phyloP scores from a whole-genome alignment of 2,329 filamentous ascomycete species.

The Diaporthe nobilis region DNA sequence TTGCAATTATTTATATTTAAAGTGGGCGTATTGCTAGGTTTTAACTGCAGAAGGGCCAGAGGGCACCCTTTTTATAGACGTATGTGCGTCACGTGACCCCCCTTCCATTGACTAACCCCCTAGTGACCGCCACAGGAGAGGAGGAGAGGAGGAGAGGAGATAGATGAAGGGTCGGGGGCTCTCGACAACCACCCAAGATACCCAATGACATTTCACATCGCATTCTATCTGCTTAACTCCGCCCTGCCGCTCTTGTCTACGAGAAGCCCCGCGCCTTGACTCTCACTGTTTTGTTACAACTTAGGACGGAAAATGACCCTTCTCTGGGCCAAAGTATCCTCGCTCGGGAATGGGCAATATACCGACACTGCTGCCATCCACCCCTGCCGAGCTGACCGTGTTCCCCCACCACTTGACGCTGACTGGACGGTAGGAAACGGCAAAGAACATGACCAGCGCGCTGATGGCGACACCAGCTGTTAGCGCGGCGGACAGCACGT shows the following conservation, averaged over 20 bases:
- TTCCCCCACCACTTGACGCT: constrained; percentile 58
- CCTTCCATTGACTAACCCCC: too few relatives aligned
- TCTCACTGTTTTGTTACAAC: not conserved
- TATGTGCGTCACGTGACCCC: too few relatives aligned
- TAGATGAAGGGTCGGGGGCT: too few relatives aligned
- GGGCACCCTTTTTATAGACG: too few relatives aligned
- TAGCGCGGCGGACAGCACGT: constrained; percentile 55
- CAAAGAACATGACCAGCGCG: constrained; percentile 57
- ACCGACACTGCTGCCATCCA: constrained; percentile 43
- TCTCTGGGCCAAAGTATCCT: constrained; percentile 45
- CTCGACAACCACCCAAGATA: constrained; percentile 3
- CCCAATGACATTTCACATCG: not conserved
- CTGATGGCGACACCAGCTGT: constrained; percentile 55
- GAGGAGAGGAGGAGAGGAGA: too few relatives aligned
- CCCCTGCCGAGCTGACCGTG: constrained; percentile 51
- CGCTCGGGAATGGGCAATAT: constrained; percentile 44
- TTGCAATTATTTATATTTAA: too few relatives aligned
- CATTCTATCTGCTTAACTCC: not conserved
- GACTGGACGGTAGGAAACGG: constrained; percentile 52
- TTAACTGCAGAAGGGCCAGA: too few relatives aligned
- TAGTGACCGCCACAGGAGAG: too few relatives aligned
- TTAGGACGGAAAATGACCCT: constrained; percentile 37
- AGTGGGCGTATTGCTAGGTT: too few relatives aligned
- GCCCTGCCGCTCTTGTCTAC: not conserved
- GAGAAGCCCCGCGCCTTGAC: not conserved